Conservation (phyloP, 2,329 filamentous ascomycete species). For the Phyllosticta citrichinensis region DNA sequence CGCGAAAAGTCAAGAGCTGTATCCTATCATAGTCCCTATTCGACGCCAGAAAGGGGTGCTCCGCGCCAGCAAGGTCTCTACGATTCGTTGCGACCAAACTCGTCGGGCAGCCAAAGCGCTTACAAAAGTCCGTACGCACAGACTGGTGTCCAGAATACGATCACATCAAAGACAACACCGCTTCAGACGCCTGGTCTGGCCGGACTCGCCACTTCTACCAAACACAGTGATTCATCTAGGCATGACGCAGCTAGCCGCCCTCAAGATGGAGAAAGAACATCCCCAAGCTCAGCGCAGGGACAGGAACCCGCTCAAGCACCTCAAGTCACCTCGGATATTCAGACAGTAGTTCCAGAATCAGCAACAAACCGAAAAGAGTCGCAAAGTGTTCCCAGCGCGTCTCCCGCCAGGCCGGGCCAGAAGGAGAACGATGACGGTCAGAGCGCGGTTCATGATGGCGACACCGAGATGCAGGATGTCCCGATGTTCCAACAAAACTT, state of each 20-base stretch:
- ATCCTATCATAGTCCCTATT: not conserved
- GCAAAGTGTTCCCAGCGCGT: too few species aligned
- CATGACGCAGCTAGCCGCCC: not conserved
- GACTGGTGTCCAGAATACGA: not conserved
- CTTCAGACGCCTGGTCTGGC: not conserved
- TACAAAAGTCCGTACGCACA: not conserved
- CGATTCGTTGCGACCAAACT: not conserved
- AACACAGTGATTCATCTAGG: not conserved
- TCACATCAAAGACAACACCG: not conserved
- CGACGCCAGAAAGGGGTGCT: not conserved
- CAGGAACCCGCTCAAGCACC: not conserved
- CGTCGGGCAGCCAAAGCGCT: too few species aligned
- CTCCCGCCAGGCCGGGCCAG: too few species aligned
- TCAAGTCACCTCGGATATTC: too few species aligned
- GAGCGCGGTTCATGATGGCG: not conserved
- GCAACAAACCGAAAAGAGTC: too few species aligned
- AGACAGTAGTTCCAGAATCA: not conserved
- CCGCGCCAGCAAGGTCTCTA: not conserved
- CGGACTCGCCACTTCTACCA: not conserved
- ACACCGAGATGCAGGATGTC: not conserved
- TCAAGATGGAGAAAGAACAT: too few species aligned
- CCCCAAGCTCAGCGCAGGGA: not conserved
- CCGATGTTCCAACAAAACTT: not conserved
- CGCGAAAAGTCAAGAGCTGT: not conserved
- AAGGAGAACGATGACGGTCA: not conserved